Conservation (phyloP, 2,329 filamentous ascomycete species). For the Penicillium sp. region DNA sequence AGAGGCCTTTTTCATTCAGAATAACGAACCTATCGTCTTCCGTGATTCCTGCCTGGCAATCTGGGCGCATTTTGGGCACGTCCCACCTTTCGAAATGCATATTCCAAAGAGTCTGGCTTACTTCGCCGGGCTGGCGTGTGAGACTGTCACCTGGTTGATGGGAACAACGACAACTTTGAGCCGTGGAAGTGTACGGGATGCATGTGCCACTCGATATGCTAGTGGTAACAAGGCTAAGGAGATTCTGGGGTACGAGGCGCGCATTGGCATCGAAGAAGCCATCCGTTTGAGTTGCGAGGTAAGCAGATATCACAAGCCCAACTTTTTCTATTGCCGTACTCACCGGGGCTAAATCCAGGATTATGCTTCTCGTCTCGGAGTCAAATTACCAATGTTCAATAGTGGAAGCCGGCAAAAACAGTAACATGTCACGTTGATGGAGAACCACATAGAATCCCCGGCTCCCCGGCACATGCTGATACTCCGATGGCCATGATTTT, state of each 20-base stretch:
- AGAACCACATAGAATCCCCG: conserved; percentile 11
- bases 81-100: conserved; percentile 40
- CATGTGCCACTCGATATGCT: conserved; percentile 46
- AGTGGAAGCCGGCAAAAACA: background rate
- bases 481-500: conserved; percentile 6
- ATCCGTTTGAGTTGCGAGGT: conserved; percentile 44
- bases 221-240: conserved; percentile 45
- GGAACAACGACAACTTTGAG: conserved; percentile 42
- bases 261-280: conserved; percentile 45
- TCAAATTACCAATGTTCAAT: conserved; percentile 14
- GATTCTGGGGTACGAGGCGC: conserved; percentile 47
- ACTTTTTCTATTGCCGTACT: background rate
- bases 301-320: conserved; percentile 12
- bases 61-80: conserved; percentile 43
- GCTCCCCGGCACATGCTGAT: conserved; percentile 1
- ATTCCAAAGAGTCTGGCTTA: conserved; percentile 45
- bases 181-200: conserved; percentile 49
- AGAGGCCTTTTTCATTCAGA: conserved; percentile 41
- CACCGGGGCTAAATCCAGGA: conserved; percentile 18
- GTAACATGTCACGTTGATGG: conserved; percentile 1
- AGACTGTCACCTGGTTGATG: conserved; percentile 42
- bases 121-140: conserved; percentile 40
- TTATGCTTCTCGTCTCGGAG: conserved; percentile 27
- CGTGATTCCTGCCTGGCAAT: conserved; percentile 39
- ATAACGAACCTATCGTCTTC: conserved; percentile 40